Conservation (phyloP, 2,329 filamentous ascomycete species). For the Alternaria ethzedia region DNA sequence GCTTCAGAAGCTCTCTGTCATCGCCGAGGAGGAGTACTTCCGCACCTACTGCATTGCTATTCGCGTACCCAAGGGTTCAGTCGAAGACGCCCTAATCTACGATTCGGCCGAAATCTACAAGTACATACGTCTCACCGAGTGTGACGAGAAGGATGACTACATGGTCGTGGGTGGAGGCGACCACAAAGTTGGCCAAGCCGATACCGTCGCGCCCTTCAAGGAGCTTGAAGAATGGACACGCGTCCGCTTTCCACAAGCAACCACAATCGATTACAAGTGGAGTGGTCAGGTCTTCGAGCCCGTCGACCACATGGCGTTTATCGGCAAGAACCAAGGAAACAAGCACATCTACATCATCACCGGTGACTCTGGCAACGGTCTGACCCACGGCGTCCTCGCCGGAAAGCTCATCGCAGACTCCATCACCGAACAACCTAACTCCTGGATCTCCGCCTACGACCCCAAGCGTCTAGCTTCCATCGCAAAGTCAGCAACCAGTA, state of each 20-base stretch:
- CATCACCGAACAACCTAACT: slow-evolving; percentile 58
- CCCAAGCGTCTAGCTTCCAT: slow-evolving; percentile 57
- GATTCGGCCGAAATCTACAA: slow-evolving; percentile 63
- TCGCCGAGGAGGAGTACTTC: slow-evolving; percentile 61
- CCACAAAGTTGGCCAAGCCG: slow-evolving; percentile 64
- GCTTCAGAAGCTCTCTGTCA: slow-evolving; percentile 61
- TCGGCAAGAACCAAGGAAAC: slow-evolving; percentile 61
- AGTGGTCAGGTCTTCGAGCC: slow-evolving; percentile 65
- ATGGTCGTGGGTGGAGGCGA: slow-evolving; percentile 64
- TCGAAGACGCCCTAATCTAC: slow-evolving; percentile 64
- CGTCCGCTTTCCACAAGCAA: slow-evolving; percentile 59
- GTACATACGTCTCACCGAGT: slow-evolving; percentile 61
- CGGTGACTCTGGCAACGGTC: slow-evolving; percentile 64
- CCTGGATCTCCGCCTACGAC: slow-evolving; percentile 59
- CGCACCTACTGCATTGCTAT: slow-evolving; percentile 65
- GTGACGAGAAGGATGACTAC: slow-evolving; percentile 62
- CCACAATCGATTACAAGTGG: slow-evolving; percentile 62
- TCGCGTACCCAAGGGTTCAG: slow-evolving; percentile 58
- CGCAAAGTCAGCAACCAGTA: slow-evolving; percentile 52
- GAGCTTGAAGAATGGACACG: slow-evolving; percentile 62
- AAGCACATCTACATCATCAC: slow-evolving; percentile 62
- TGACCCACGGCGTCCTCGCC: slow-evolving; percentile 63
- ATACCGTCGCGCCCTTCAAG: slow-evolving; percentile 54
- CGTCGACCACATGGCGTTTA: slow-evolving; percentile 62
- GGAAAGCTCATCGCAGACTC: slow-evolving; percentile 61